Percentiles rank a stretch among this genome's conserved stretches.
Conservation (phyloP, 208 protist species). For the Leptomonas pyrrhocoris region DNA sequence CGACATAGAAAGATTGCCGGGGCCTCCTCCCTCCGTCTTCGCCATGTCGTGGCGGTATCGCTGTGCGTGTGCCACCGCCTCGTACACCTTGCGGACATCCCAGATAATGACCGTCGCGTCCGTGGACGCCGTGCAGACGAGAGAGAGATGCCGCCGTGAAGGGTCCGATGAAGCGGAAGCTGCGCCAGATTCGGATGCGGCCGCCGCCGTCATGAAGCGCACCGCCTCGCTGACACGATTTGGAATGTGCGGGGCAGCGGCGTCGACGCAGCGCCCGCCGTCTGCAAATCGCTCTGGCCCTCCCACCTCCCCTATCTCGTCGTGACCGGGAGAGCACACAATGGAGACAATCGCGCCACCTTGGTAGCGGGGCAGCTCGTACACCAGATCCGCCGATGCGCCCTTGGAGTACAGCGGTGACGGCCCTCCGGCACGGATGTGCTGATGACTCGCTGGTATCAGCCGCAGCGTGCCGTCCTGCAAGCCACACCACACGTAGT, state of each 20-base stretch:
- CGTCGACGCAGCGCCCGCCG: background rate
- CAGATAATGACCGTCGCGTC: slow-evolving; percentile 87
- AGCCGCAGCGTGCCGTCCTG: slow-evolving; percentile 84
- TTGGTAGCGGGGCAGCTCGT: slow-evolving; percentile 88
- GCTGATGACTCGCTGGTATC: slow-evolving; percentile 58
- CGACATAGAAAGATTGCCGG: background rate
- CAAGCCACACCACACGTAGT: slow-evolving; percentile 91
- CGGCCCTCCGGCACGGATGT: slow-evolving; percentile 54
- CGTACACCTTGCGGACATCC: slow-evolving; percentile 82
- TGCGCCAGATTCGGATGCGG: background rate
- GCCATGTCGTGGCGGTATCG: slow-evolving; percentile 5
- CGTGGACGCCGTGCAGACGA: slow-evolving; percentile 83
- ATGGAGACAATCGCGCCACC: slow-evolving; percentile 70
- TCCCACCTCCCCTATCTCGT: slow-evolving; percentile 35
- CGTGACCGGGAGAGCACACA: slow-evolving; percentile 74
- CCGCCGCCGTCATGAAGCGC: slow-evolving; percentile 35
- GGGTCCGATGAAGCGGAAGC: background rate
- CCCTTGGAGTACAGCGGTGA: slow-evolving; percentile 54
- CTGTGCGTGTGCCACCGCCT: slow-evolving; percentile 41
- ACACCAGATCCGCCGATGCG: slow-evolving; percentile 68
- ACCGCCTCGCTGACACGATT: slow-evolving; percentile 75
- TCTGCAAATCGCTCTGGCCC: background rate
- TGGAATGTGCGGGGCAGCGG: background rate
- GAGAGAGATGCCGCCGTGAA: slow-evolving; percentile 69
- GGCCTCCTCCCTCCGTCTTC: background rate